These are phyloP conservation scores for Chrysanthemum makinoi DNA, from an alignment of 129 eudicot genomes.

Conservation along the genomic window DNA sequence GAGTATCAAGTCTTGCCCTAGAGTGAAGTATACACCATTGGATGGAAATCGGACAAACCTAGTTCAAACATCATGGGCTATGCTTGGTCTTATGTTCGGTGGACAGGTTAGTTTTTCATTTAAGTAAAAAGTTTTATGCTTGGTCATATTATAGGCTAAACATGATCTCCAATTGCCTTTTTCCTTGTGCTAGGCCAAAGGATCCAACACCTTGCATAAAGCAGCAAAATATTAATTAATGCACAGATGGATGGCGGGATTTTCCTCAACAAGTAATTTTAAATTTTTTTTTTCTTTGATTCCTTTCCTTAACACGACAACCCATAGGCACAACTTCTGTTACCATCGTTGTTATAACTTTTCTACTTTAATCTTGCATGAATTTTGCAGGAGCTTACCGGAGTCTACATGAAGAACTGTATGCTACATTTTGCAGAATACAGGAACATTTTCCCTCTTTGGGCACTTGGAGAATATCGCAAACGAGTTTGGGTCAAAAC, in stretches of 20 bases:
- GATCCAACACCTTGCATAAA: constrained; percentile 43
- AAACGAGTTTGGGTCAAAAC: constrained; percentile 36
- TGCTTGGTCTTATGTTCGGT: constrained; percentile 41
- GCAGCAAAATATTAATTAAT: constrained; percentile 40
- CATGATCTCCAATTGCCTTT: not conserved
- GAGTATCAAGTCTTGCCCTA: constrained; percentile 54
- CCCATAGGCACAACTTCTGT: not conserved
- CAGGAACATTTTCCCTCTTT: constrained; percentile 44
- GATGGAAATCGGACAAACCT: constrained; percentile 36
- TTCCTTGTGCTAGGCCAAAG: constrained; percentile 23
- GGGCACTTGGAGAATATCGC: constrained; percentile 56
- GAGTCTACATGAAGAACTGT: constrained; percentile 52
- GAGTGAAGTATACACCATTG: constrained; percentile 42
- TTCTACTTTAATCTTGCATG: not conserved
- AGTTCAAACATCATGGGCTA: constrained; percentile 47
- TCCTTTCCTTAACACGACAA: not conserved
- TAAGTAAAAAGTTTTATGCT: not conserved
- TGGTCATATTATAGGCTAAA: not conserved
- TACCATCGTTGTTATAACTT: not conserved
- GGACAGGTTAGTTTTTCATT: constrained; percentile 34
- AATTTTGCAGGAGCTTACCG: constrained; percentile 35
- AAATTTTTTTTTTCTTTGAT: not conserved
- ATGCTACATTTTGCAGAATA: constrained; percentile 42
- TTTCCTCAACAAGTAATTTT: constrained; percentile 42
- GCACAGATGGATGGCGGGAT: constrained; percentile 45